Conservation (phyloP, 2,329 filamentous ascomycete genomes). For the Neoscytalidium dimidiatum region DNA sequence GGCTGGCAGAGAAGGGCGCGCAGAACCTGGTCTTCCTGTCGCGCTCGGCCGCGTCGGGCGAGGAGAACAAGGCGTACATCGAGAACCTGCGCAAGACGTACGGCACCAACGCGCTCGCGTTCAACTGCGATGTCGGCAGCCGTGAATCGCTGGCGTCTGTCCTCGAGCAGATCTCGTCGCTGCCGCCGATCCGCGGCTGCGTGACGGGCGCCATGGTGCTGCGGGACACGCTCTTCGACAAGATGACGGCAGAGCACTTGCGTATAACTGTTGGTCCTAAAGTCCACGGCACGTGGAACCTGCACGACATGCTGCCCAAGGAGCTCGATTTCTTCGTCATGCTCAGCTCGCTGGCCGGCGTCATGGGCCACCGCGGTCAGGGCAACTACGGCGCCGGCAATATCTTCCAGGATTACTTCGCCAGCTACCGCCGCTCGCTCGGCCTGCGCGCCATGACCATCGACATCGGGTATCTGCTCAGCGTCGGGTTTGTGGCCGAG, state of each 20-base stretch:
- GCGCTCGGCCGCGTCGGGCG: not conserved
- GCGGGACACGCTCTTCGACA: not conserved
- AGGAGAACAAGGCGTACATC: not conserved
- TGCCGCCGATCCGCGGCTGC: constrained; percentile 29
- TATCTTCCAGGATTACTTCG: constrained; percentile 28
- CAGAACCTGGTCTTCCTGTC: constrained; percentile 29
- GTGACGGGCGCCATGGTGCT: constrained; percentile 34
- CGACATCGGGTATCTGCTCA: constrained; percentile 43
- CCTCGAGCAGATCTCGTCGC: constrained; percentile 1
- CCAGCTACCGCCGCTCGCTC: constrained; percentile 16
- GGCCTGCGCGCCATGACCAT: constrained; percentile 25
- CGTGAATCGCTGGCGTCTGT: not conserved
- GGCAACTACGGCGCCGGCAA: constrained; percentile 24
- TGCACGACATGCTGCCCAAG: constrained; percentile 24
- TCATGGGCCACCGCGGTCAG: constrained; percentile 14
- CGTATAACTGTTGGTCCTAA: constrained; percentile 26
- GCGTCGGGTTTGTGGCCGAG: constrained; percentile 43
- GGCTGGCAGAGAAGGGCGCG: constrained; percentile 30
- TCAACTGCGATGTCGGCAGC: not conserved
- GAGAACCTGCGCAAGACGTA: not conserved
- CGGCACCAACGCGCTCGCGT: constrained; percentile 6
- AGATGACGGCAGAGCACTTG: constrained; percentile 23
- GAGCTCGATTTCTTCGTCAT: constrained; percentile 21
- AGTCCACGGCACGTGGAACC: constrained; percentile 29
- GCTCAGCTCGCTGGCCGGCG: constrained; percentile 9